Percentiles rank a stretch among this genome's conserved stretches.
These are phyloP conservation scores for Rhamnella rubrinervis DNA, from an alignment of 331 rosid genomes.

Conservation along the genomic window DNA sequence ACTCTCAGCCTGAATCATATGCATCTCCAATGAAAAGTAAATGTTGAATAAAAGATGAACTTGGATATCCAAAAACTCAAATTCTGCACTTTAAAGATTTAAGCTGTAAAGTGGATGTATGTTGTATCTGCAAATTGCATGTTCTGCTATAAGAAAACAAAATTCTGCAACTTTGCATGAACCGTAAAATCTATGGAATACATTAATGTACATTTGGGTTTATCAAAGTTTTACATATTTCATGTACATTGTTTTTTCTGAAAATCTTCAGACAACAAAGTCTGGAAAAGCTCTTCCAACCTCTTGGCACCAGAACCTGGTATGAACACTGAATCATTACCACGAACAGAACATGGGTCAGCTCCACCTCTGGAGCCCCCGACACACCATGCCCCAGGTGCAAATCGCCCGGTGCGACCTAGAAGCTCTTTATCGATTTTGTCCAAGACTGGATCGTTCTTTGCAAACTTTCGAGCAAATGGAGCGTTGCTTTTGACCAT, in stretches of 20 bases:
- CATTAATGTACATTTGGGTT: constrained; percentile 49
- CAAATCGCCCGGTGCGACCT: constrained; percentile 61
- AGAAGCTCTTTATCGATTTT: constrained; percentile 83
- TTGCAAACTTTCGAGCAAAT: constrained; percentile 83
- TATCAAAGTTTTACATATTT: constrained; percentile 27
- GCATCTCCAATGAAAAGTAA: no score
- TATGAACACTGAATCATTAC: constrained; percentile 58
- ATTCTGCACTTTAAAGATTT: constrained; percentile 18
- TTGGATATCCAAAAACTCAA: neutral
- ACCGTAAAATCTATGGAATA: constrained; percentile 31
- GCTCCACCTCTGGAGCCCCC: constrained; percentile 61
- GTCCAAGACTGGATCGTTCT: constrained; percentile 73
- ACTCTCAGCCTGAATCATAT: neutral
- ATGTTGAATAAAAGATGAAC: neutral
- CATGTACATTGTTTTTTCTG: constrained; percentile 66
- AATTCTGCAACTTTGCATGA: constrained; percentile 37
- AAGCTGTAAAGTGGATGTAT: constrained; percentile 28
- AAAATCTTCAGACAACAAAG: constrained; percentile 61
- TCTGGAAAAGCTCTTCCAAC: constrained; percentile 53
- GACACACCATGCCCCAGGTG: constrained; percentile 89
- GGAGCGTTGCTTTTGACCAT: constrained; percentile 87
- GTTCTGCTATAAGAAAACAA: constrained; percentile 28
- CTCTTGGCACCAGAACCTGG: constrained; percentile 84
- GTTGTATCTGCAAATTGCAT: constrained; percentile 28
- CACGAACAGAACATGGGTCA: constrained; percentile 74